Conservation (phyloP, 2,329 filamentous ascomycete species). For the Aspergillus uvarum region DNA sequence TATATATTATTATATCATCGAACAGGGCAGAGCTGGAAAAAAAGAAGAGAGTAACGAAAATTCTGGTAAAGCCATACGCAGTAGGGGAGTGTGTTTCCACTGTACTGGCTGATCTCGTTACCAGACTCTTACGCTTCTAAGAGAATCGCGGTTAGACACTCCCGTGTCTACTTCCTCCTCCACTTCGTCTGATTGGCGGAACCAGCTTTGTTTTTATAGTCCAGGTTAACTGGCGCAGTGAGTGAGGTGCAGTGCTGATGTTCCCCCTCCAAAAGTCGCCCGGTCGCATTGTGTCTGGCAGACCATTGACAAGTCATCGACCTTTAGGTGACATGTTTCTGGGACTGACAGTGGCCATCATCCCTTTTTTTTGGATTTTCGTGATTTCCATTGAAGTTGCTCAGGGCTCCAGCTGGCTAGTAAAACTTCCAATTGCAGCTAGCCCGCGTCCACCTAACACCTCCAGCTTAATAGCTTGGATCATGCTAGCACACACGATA, state of each 20-base stretch:
- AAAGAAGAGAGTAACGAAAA: neutral
- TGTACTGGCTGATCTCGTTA: slow-evolving; percentile 2
- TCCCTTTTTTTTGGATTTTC: too few relatives aligned
- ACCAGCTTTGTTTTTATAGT: neutral
- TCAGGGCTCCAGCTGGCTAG: too few relatives aligned
- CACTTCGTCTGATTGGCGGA: neutral
- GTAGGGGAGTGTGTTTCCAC: neutral
- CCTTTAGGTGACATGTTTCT: neutral
- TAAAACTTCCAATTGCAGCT: too few relatives aligned
- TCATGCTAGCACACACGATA: too few relatives aligned
- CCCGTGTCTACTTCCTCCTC: neutral
- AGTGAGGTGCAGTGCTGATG: neutral
- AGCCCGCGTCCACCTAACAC: too few relatives aligned
- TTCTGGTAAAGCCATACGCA: neutral
- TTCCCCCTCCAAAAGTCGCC: neutral
- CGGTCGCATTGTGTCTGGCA: neutral
- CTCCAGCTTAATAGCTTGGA: too few relatives aligned
- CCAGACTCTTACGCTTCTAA: slow-evolving; percentile 1
- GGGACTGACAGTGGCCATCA: neutral
- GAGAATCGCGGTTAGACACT: neutral
- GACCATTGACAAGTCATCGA: neutral
- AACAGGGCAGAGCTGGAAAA: neutral
- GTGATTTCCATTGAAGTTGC: too few relatives aligned
- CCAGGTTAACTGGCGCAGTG: neutral
- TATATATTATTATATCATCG: neutral